These are phyloP conservation scores for Magnusiomyces suaveolens DNA, from an alignment of 1,139 yeast species.

Conservation along the genomic window DNA sequence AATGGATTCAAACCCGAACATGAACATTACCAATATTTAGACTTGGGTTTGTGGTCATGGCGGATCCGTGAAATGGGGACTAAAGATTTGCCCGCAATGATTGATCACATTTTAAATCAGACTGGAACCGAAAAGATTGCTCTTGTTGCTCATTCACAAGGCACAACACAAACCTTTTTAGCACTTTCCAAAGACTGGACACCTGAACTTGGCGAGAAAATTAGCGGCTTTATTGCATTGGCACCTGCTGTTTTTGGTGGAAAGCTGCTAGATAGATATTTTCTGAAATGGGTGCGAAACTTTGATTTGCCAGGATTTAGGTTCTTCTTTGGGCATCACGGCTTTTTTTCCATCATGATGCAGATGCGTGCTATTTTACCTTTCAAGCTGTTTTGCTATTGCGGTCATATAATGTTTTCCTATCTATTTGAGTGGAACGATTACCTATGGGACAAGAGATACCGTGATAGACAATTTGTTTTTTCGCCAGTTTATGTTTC, in stretches of 20 bases:
- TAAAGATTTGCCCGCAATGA: slow-evolving; percentile 64
- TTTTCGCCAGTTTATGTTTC: slow-evolving; percentile 84
- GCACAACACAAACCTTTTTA: slow-evolving; percentile 75
- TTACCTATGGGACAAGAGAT: slow-evolving; percentile 57
- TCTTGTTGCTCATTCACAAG: slow-evolving; percentile 82
- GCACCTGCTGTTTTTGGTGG: slow-evolving; percentile 94
- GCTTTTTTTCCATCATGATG: slow-evolving; percentile 30
- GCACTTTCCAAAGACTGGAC: slow-evolving; percentile 43
- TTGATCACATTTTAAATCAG: slow-evolving; percentile 47
- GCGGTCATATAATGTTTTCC: slow-evolving; percentile 72
- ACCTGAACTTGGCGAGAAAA: slow-evolving; percentile 37
- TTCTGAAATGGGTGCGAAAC: slow-evolving; percentile 37
- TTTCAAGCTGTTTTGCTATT: slow-evolving; percentile 43
- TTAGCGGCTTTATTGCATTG: slow-evolving; percentile 62
- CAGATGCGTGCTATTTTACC: slow-evolving; percentile 33
- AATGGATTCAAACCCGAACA: slow-evolving; percentile 74
- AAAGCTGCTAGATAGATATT: slow-evolving; percentile 44
- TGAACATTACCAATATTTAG: slow-evolving; percentile 35
- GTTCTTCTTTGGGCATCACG: slow-evolving; percentile 44
- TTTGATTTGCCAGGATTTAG: slow-evolving; percentile 23
- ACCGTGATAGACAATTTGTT: slow-evolving; percentile 64
- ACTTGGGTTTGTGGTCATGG: slow-evolving; percentile 62
- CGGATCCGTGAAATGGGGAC: slow-evolving; percentile 70
- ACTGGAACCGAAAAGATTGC: slow-evolving; percentile 42
- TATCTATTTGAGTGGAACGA: slow-evolving; percentile 84